Evolutionary conservation across 805 yeast species (phyloP), one percentile per base, ranked within the genome.

Genomic region (Millerozyma miso): DNA sequence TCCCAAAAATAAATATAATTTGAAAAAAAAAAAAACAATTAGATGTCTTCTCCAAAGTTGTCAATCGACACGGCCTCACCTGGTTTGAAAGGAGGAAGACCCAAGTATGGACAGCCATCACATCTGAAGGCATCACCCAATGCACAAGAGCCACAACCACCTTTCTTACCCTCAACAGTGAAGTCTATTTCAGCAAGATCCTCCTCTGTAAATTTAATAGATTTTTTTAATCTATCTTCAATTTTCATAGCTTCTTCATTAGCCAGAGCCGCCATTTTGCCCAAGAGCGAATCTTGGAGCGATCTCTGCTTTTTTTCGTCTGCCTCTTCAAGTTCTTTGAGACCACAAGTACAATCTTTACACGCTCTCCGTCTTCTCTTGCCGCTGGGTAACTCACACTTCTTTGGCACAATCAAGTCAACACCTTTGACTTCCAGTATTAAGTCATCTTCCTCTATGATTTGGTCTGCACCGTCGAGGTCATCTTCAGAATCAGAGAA

Each of bases 91-190:
- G 99, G 97, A 13, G 99, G 99, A 37, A 93, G 72, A 0, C 99
- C 99, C 52, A 93, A 70, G 65, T 83, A 93, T 33, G 99, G 99
- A 67, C 99, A 93, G 2, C 98, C 97, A 53, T 90, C 96, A 63
- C 99, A 93, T 58, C 99, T 75, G 69, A 93, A 93, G 0, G 99
- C 99, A 63, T 93, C 99, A 35, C 99, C 99, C 39, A 93, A 74
- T 0, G 98, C 83, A 68, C 99, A 93, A 8, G 96, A 87, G 19
- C 96, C 96, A 69, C 99, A 93, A 3, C 97, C 97, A 29, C 97
- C 97, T 10, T 95, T 85, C 58, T 91, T 91, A 33, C 98, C 98
- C 50, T 90, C 88, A n/a, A 90, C 81, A 0, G 99, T 91, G 68
- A 91, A 91, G 60, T 91, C 98, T 43, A 91, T 80, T 60, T 91